A percentile compares a stretch with the other conserved stretches of the same genome.
These are phyloP conservation scores for Cucumis hystrix DNA, from an alignment of 306 rosid species.

Conservation along the genomic window DNA sequence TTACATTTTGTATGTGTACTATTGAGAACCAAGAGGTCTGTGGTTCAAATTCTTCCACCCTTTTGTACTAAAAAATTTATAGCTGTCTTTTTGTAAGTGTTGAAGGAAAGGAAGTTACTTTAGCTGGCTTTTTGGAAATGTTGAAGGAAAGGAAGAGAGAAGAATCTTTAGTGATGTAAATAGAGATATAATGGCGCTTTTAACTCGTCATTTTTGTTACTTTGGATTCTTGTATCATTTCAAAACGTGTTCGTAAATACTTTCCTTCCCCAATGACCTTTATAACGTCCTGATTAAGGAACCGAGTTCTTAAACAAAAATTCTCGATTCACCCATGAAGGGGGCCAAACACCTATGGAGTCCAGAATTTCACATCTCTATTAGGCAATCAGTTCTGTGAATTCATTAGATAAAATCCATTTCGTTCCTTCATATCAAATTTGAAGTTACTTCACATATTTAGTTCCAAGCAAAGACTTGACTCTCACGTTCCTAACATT, in stretches of 20 bases:
- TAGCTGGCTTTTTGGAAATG: not conserved
- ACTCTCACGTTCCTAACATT: not conserved
- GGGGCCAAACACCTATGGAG: not conserved
- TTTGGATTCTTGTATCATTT: not conserved
- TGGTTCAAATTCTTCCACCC: too few species aligned
- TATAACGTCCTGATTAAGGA: not conserved
- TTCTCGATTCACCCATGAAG: not conserved
- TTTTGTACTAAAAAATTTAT: too few species aligned
- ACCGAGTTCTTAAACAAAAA: not conserved
- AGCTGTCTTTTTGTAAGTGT: too few species aligned
- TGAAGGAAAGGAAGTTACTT: not conserved
- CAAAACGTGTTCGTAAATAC: not conserved
- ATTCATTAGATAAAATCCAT: not conserved
- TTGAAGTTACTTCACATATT: not conserved
- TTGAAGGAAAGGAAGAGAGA: not conserved
- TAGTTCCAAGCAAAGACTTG: not conserved
- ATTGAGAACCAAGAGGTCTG: too few species aligned
- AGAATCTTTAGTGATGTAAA: not conserved
- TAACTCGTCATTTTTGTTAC: not conserved
- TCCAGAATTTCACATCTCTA: not conserved
- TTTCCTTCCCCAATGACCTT: not conserved
- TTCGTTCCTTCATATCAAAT: not conserved
- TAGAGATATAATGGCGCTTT: not conserved
- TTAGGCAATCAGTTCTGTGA: not conserved
- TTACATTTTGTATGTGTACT: too few species aligned